Base-by-base conservation (phyloP, 768 basidiomycete genomes). In the Gyrodon lividus region DNA sequence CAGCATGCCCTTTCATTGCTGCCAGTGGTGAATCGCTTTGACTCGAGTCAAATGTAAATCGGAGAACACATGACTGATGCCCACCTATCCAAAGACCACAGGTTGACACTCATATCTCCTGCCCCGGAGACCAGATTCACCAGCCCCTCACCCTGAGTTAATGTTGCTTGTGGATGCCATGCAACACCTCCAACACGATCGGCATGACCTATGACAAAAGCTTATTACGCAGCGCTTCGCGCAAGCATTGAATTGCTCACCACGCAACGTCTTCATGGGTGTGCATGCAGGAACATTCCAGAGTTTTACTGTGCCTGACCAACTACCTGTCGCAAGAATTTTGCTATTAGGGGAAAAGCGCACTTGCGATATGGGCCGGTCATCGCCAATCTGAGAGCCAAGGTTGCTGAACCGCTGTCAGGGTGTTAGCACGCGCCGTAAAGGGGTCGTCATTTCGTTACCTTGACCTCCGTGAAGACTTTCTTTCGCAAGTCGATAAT, bases 341-440 rank as follows among this genome's bases (percentile, higher is more conserved):
- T 89, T 72, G 66, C 87, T 89, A 66, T 98, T 89, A 7, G 97
- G 97, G 3, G 96, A 83, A 69, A 98, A 98, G 34, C 97, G 87
- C 24, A 98, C 91, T 72, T 89, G 86, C 2, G 93, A 88, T 57
- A 98, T 83, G 1, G 97, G 94, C 38, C 97, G 81, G 59, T 97
- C 94, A 68, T 98, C 97, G 48, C 94, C 97, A 59, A 98, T 94
- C 77, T 98, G 96, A 0, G 97, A 98, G 20, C 97, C 97, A 40
- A 98, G 82, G 62, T 94, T 96, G 43, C 84, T 78, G 69, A 90
- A 94, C 70, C 85, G 89, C 92, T 95, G 60, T 2, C 20, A 23
- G n/a, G 17, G 17, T 35, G 14, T 54, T 41, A 51, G 47, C 22
- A 23, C 1, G 23, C n/a, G 20, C 20, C 33, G 9, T 17, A 20